Base-by-base conservation (phyloP, 2,329 filamentous ascomycete genomes). In the Colletotrichum gloeosporioides region DNA sequence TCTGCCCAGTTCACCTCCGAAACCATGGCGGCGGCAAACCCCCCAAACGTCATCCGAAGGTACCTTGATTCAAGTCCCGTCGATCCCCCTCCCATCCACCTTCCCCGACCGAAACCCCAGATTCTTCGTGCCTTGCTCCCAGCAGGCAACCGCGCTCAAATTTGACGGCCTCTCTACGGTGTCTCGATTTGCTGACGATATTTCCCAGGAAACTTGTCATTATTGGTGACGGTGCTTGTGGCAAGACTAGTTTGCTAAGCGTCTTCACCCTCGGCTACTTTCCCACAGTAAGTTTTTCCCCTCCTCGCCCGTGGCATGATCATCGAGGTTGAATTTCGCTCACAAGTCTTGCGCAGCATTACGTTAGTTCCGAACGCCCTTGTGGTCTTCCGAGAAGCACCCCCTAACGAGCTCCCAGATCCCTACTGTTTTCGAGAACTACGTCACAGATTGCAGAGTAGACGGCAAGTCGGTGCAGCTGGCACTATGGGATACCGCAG, bases 201-300 rank as follows among this genome's bases (percentile, higher is more conserved):
- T 31, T 31, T 62, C 59, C 27, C 9, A 98, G 96, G 89, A 98
- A 98, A 88, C 90, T 98, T 83, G 96, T 98, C 82, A 98, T 98
- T 81, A 98, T 98, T 82, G 96, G 96, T 77, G 96, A 98, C 83
- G 97, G 97, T 89, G 97, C 97, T 80, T 99, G 97, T 87, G 97
- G 97, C 82, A 99, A 99, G 90, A 99, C 97, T 69, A 98, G 95
- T 92, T 88, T 99, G 82, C 89, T 99, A 79, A 98, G 96, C 84
- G 97, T 99, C 80, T 99, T 99, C 86, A 99, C 97, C 44, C 90
- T 99, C 71, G 97, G 97, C 75, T 99, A 98, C 87, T 99, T 99
- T 82, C 97, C 97, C 81, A 98, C 96, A 83, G 96, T 98, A 89
- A 88, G 95, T 92, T 64, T 18, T 61, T 63, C 63, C 63, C 64